Evolutionary conservation across 352 stramenopile species (phyloP).

Genomic region (Pythium periplocum): DNA sequence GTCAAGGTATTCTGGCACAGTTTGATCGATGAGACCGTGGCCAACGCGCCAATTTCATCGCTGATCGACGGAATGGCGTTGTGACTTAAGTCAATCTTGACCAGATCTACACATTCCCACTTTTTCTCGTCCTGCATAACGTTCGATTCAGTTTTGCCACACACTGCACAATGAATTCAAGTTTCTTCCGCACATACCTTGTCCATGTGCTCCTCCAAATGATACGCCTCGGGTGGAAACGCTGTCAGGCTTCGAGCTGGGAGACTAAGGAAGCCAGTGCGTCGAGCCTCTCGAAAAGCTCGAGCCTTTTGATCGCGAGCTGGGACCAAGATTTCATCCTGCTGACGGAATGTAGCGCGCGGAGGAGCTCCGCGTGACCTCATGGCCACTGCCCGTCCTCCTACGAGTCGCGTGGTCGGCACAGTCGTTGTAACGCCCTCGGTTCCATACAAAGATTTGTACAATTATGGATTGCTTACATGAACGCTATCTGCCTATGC

Average conservation of each 20-base stretch:
- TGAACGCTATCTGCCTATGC: slow-evolving; percentile 3
- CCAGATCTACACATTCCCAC: slow-evolving; percentile 78
- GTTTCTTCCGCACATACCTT: slow-evolving; percentile 24
- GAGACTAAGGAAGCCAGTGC: slow-evolving; percentile 54
- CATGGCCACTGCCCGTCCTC: no score
- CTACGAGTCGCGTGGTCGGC: no score
- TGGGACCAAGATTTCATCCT: slow-evolving; percentile 53
- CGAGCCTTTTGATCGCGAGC: slow-evolving; percentile 45
- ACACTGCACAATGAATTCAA: no score
- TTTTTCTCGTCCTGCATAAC: slow-evolving; percentile 64
- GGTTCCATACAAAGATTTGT: no score
- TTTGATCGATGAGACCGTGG: slow-evolving; percentile 56
- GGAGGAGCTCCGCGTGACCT: no score
- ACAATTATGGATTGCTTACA: not conserved
- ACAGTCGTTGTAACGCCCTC: no score
- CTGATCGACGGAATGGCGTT: slow-evolving; percentile 56
- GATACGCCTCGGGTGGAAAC: slow-evolving; percentile 69
- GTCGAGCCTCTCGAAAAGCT: slow-evolving; percentile 58
- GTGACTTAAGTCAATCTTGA: slow-evolving; percentile 80
- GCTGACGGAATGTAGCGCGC: slow-evolving; percentile 15
- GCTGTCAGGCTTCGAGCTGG: slow-evolving; percentile 44
- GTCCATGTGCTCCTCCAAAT: slow-evolving; percentile 74
- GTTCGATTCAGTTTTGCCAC: no score
- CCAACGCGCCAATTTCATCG: slow-evolving; percentile 46
- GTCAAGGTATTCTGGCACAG: slow-evolving; percentile 65